Percentiles rank a stretch among this genome's conserved stretches.
phyloP scores from a whole-genome alignment of 2,329 filamentous ascomycete species.

The Paramyrothecium roridum region DNA sequence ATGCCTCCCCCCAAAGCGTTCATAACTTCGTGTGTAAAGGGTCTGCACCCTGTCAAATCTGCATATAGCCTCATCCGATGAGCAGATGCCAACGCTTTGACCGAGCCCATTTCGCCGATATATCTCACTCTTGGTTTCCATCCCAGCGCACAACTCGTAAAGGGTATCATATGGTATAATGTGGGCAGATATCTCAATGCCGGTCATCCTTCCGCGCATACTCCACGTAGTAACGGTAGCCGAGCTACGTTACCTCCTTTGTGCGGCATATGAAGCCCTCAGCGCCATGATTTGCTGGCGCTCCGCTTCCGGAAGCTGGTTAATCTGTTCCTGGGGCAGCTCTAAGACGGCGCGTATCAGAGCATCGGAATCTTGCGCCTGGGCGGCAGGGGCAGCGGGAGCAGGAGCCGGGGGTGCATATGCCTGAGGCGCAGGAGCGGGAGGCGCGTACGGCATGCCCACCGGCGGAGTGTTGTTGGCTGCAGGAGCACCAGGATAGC shows the following conservation, averaged over 20 bases:
- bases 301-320: conserved; percentile 72
- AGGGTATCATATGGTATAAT: background rate
- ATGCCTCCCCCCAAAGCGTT: too few species aligned
- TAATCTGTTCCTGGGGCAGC: conserved; percentile 77
- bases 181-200: background rate
- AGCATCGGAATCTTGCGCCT: conserved; percentile 60
- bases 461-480: conserved; percentile 48
- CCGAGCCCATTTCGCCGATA: too few species aligned
- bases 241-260: conserved; percentile 22
- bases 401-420: conserved; percentile 31
- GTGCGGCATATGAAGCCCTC: conserved; percentile 57
- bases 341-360: conserved; percentile 79
- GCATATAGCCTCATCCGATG: too few species aligned
- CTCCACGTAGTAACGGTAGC: background rate
- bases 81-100: too few species aligned
- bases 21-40: too few species aligned
- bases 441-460: conserved; percentile 41
- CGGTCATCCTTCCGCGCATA: too few species aligned
- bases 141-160: background rate
- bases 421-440: conserved; percentile 24
- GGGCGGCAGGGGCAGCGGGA: conserved; percentile 23
- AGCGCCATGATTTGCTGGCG: conserved; percentile 77
- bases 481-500: conserved; percentile 28
- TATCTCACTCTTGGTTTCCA: background rate
- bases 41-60: too few species aligned